A percentile compares a stretch with the other conserved stretches of the same genome.
phyloP scores from a whole-genome alignment of 768 basidiomycete species.

The Boletellus sp. region DNA sequence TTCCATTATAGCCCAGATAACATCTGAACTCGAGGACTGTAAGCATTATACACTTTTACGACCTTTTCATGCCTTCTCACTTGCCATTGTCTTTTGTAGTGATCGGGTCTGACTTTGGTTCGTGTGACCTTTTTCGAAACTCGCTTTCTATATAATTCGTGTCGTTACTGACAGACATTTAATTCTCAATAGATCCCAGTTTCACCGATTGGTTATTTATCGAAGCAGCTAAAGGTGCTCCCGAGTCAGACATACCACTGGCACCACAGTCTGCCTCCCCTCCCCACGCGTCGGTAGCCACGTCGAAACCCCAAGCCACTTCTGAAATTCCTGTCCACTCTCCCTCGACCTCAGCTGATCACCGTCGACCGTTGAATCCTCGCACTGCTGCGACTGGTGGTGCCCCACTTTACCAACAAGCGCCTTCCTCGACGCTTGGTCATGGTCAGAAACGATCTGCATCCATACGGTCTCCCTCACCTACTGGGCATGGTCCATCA shows the following conservation, averaged over 20 bases:
- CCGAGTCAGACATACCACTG: slow-evolving; percentile 45
- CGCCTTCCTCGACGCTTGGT: slow-evolving; percentile 56
- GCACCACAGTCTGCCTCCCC: slow-evolving; percentile 28
- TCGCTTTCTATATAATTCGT: not conserved
- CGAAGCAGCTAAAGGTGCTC: slow-evolving; percentile 69
- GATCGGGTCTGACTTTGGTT: slow-evolving; percentile 83
- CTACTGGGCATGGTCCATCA: slow-evolving; percentile 60
- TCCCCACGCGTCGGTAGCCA: slow-evolving; percentile 19
- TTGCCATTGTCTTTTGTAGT: slow-evolving; percentile 30
- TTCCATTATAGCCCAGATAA: slow-evolving; percentile 66
- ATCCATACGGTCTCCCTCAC: slow-evolving; percentile 61
- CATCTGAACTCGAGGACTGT: slow-evolving; percentile 84
- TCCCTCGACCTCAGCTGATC: slow-evolving; percentile 15
- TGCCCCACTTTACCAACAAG: slow-evolving; percentile 64
- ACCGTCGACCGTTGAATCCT: slow-evolving; percentile 40
- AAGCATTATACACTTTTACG: slow-evolving; percentile 12
- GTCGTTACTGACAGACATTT: slow-evolving; percentile 2
- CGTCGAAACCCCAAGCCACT: slow-evolving; percentile 27
- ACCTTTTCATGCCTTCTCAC: slow-evolving; percentile 13
- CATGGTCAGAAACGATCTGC: slow-evolving; percentile 60
- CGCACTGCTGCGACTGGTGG: slow-evolving; percentile 38
- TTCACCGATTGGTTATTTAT: slow-evolving; percentile 90
- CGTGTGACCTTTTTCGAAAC: slow-evolving; percentile 18
- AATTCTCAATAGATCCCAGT: slow-evolving; percentile 52
- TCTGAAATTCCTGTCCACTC: slow-evolving; percentile 26